Base-by-base conservation (phyloP, 306 rosid genomes). In the Citrullus amarus region DNA sequence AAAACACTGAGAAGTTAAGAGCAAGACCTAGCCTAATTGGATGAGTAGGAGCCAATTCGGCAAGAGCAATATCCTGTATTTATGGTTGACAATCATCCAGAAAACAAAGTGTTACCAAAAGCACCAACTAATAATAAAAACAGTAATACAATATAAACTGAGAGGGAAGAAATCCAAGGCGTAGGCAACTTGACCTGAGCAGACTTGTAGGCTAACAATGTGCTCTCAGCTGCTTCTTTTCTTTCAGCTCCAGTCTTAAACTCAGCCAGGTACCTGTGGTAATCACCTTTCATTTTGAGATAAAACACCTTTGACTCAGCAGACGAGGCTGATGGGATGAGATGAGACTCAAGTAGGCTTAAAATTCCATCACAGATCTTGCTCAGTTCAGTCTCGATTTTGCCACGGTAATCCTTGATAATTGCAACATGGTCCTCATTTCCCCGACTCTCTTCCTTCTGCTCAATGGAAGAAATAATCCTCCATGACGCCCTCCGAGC, bases 401-500 rank as follows among this genome's bases (percentile, higher is more conserved):
- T 90, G 38, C 90, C 85, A 74, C 93, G 85, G 81, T 93, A 93
- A 32, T 93, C 98, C 88, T 93, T 93, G 59, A 93, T 93, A 55
- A 85, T 53, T 22, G 87, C 39, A 16, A 90, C 97, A 78, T 89
- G 96, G 58, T 93, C 97, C 80, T 91, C 98, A 61, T 93, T 91
- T 12, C 97, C 98, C 81, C 97, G 87, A 65, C 90, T 93, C 84
- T 93, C 97, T 87, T 93, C 97, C 87, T 93, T 93, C 89, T 91
- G 98, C 88, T 93, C 98, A 82, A 93, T 93, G 85, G 98, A 93
- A 57, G 97, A 93, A 36, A 93, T 93, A 68, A 93, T 93, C 85
- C 98, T 90, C 98, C 98, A 93, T 0, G 98, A 93, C 50, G 98
- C 98, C 82, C 98, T 93, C 87, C 97, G 89, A 13, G 97, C 97